These are phyloP conservation scores for Aspergillus candidus DNA, from an alignment of 2,329 filamentous ascomycete genomes.

Conservation along the genomic window DNA sequence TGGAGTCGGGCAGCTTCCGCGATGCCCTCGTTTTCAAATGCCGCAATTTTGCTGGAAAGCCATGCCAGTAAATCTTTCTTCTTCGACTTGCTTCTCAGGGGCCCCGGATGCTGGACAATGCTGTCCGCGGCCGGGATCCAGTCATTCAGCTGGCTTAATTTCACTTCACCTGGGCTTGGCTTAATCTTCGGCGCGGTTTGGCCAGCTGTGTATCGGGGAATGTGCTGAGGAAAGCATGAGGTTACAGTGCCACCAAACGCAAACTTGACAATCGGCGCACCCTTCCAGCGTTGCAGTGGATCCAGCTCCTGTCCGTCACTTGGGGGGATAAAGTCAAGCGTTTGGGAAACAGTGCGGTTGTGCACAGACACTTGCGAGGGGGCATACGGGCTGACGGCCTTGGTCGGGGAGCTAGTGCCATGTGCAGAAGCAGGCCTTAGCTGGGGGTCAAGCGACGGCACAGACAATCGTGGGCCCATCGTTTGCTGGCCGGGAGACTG, in stretches of 20 bases:
- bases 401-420: slow-evolving; percentile 38
- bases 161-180: slow-evolving; percentile 74
- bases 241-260: slow-evolving; percentile 77
- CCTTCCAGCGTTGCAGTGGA: slow-evolving; percentile 82
- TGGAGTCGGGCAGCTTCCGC: slow-evolving; percentile 45
- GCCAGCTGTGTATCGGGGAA: slow-evolving; percentile 76
- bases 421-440: slow-evolving; percentile 52
- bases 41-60: slow-evolving; percentile 70
- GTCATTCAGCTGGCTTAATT: slow-evolving; percentile 68
- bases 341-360: slow-evolving; percentile 41
- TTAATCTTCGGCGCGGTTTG: slow-evolving; percentile 70
- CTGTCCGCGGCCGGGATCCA: slow-evolving; percentile 65
- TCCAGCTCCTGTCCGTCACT: slow-evolving; percentile 58
- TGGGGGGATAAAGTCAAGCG: slow-evolving; percentile 52
- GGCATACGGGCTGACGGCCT: slow-evolving; percentile 32
- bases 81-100: slow-evolving; percentile 81
- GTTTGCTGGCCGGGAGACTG: slow-evolving; percentile 54
- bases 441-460: slow-evolving; percentile 40
- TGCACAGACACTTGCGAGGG: slow-evolving; percentile 28
- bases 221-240: slow-evolving; percentile 80
- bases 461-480: slow-evolving; percentile 42
- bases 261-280: slow-evolving; percentile 79
- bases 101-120: slow-evolving; percentile 78
- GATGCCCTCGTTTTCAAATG: slow-evolving; percentile 53
- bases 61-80: slow-evolving; percentile 88